Base-by-base conservation (phyloP, 306 rosid species). In the Lathyrus oleraceus region DNA sequence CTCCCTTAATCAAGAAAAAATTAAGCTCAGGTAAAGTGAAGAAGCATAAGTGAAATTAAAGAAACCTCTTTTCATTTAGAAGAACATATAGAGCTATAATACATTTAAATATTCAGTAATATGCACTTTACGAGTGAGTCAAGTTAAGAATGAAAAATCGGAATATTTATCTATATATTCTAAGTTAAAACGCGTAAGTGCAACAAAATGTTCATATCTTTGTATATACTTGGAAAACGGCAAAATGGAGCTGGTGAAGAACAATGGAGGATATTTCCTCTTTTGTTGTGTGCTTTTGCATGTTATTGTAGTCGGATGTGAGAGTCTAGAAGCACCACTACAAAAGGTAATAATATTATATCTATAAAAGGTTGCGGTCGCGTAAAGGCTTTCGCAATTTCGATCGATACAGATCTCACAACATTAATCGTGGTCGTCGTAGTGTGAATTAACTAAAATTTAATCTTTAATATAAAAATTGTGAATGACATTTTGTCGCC, bases 141-240 rank as follows among this genome's bases (percentile, higher is more conserved):
- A 87, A 84, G 94, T 19, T 84, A 86, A 77, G 89, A 81, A 87
- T 84, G 76, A 76, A 75, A 8, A 9, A 7, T 21, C 52, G 40
- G 54, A 65, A 67, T 51, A 32, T 27, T 10, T 53, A 42, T 12
- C 40, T 74, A 73, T 75, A 73, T 51, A 61, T 30, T 67, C 65
- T 59, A 23, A 13, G 12, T 61, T 35, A 25, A 66, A 21, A 52
- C 3, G 30, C 28, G 21, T 57, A 49, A 11, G 38, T 62, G 61
- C 39, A 19, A 30, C 43, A 16, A 16, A 35, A n/a, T n/a, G 10
- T 45, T 53, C 21, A 54, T 48, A 39, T 59, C 20, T 72, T 28
- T 63, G 42, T 32, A 32, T 32, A 6, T 61, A 60, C n/a, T 74
- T 61, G 32, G 25, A 63, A 67, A 15, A 65, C 5, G 65, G 8